A percentile compares a stretch with the other conserved stretches of the same genome.
phyloP scores from a whole-genome alignment of 2,329 filamentous ascomycete species.

The Fusarium solani-melongenae region DNA sequence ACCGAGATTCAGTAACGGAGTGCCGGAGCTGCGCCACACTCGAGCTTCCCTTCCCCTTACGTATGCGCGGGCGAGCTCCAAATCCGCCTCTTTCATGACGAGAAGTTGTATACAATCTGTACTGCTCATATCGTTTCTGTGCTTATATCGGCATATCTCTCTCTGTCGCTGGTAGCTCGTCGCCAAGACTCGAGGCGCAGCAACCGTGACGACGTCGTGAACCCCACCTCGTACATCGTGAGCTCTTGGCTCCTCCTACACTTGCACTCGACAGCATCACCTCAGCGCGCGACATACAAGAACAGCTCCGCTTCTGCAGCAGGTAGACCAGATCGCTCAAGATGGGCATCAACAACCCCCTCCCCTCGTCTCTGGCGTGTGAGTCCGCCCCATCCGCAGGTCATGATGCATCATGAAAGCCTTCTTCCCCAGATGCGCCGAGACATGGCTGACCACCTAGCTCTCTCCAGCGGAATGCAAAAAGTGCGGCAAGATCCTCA shows the following conservation, averaged over 20 bases:
- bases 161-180: conserved; percentile 6
- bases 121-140: background rate
- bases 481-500: conserved; percentile 95
- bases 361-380: conserved; percentile 76
- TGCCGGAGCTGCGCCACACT: conserved; percentile 33
- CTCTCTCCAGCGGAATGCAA: conserved; percentile 84
- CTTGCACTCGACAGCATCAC: background rate
- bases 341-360: conserved; percentile 75
- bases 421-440: conserved; percentile 32
- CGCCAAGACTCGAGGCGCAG: conserved; percentile 35
- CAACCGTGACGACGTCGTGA: conserved; percentile 37
- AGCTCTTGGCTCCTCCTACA: conserved; percentile 33
- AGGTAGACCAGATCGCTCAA: conserved; percentile 7
- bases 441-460: conserved; percentile 26
- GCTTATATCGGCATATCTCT: background rate
- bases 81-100: background rate
- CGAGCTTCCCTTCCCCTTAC: background rate
- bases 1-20: conserved; percentile 2
- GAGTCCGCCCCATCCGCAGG: conserved; percentile 53
- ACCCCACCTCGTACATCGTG: conserved; percentile 33
- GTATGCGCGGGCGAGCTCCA: conserved; percentile 2
- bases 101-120: background rate
- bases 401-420: conserved; percentile 22
- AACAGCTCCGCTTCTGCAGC: background rate
- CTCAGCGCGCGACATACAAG: background rate